Base-by-base conservation (phyloP, 2,329 filamentous ascomycete species). In the Cryphonectria japonica region DNA sequence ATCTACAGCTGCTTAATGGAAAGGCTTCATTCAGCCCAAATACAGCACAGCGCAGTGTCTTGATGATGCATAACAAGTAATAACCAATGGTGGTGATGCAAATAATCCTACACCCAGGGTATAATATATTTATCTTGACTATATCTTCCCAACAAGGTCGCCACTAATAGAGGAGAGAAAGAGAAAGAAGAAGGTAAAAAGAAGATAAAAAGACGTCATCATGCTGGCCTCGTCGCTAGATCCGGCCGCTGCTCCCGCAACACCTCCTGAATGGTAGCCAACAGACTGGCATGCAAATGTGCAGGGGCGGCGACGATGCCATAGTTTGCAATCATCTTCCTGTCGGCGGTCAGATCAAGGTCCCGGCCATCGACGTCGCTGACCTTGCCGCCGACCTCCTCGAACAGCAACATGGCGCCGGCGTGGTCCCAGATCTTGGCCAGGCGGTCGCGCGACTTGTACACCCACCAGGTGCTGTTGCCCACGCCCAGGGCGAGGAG, bases 401-500 rank as follows among this genome's bases (percentile, higher is more conserved):
- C 84, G 60, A 87, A 89, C 9, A 89, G 76, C 43, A 89, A 75
- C 85, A 89, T 88, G 0, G 87, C 87, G 2, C 87, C 87, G 0
- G 87, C 87, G 69, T 89, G 87, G 72, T 89, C 87, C 87, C 87
- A 89, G 0, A 86, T 80, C 78, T 89, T 89, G 13, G 83, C 87
- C 14, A 80, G 80, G 0, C 86, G 80, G 34, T 83, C 81, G 29
- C 81, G 79, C 32, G 79, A 78, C 73, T 83, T 84, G 79, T 89
- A 89, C 13, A 88, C 83, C 86, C 87, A 89, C 13, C 88, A 82
- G 0, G 85, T 88, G 57, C 83, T 81, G 77, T 88, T 86, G 13
- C 83, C 86, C 5, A 85, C 78, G 0, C 87, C 86, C 67, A 88
- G 78, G 0, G 86, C 87, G 32, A 89, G 80, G 2, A 79, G 79